phyloP scores from a whole-genome alignment of 306 rosid species.

The Prunus padus region DNA sequence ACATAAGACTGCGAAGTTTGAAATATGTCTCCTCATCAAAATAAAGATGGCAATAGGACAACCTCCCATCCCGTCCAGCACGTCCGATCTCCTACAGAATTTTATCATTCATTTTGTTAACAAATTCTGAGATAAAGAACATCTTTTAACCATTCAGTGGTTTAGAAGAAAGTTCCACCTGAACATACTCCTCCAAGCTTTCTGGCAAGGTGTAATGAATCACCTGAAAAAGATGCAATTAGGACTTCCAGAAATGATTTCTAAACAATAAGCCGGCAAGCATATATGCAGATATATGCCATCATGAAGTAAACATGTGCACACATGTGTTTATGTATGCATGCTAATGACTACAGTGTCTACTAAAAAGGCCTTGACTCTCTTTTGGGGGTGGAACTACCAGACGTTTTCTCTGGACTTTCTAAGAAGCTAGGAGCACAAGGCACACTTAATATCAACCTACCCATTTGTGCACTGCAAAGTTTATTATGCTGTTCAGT shows the following conservation, averaged over 20 bases:
- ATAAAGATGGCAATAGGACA: slow-evolving; percentile 80
- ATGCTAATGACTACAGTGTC: neutral
- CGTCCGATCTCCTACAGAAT: slow-evolving; percentile 81
- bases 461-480: slow-evolving; percentile 13
- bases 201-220: slow-evolving; percentile 93
- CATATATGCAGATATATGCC: slow-evolving; percentile 15
- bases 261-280: slow-evolving; percentile 1
- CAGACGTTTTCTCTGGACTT: neutral
- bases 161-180: slow-evolving; percentile 47
- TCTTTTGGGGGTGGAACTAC: neutral
- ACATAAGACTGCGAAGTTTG: slow-evolving; percentile 87
- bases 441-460: neutral
- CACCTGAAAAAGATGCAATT: slow-evolving; percentile 55
- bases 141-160: slow-evolving; percentile 9
- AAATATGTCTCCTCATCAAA: slow-evolving; percentile 67
- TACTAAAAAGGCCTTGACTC: neutral
- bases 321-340: neutral
- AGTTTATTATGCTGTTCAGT: slow-evolving; percentile 7
- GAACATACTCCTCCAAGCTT: slow-evolving; percentile 95
- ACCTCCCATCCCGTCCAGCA: slow-evolving; percentile 92
- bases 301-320: neutral
- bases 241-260: slow-evolving; percentile 12
- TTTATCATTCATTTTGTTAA: slow-evolving; percentile 20
- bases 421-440: slow-evolving; percentile 4
- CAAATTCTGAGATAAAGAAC: slow-evolving; percentile 23